Percentiles rank a stretch among this genome's conserved stretches.
phyloP scores from a whole-genome alignment of 495 filamentous ascomycete species.

The Daldinia concentrica region DNA sequence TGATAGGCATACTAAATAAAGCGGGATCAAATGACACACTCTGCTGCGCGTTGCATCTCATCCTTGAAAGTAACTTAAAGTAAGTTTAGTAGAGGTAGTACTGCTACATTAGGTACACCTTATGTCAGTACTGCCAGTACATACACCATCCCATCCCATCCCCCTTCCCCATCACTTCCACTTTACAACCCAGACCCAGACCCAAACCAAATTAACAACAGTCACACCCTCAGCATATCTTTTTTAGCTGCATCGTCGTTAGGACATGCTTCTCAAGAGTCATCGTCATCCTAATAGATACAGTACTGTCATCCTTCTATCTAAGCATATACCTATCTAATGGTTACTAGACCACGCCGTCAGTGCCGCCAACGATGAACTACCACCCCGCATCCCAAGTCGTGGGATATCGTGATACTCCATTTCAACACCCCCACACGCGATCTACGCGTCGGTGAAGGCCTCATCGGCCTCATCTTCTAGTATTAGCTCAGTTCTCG shows the following conservation, averaged over 20 bases:
- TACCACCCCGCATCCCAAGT: slow-evolving; percentile 48
- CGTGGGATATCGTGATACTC: slow-evolving; percentile 47
- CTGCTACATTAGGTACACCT: too few relatives aligned
- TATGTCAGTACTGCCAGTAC: not conserved
- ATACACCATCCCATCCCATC: not conserved
- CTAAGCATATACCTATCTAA: not conserved
- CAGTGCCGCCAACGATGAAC: slow-evolving; percentile 43
- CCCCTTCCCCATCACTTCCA: not conserved
- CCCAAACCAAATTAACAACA: slow-evolving; percentile 8
- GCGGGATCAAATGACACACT: slow-evolving; percentile 44
- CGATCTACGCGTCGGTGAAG: slow-evolving; percentile 45
- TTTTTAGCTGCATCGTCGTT: slow-evolving; percentile 6
- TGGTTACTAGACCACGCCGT: slow-evolving; percentile 19
- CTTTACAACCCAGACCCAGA: not conserved
- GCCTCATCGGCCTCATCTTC: not conserved
- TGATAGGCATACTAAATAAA: slow-evolving; percentile 29
- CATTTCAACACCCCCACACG: slow-evolving; percentile 41
- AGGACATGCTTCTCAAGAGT: slow-evolving; percentile 16
- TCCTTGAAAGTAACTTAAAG: slow-evolving; percentile 11
- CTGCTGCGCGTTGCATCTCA: slow-evolving; percentile 30
- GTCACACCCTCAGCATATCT: slow-evolving; percentile 20
- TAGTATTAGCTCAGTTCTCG: not conserved
- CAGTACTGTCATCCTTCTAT: slow-evolving; percentile 17
- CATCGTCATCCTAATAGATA: slow-evolving; percentile 6
- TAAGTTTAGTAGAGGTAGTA: not conserved